Conservation (phyloP, 2,329 filamentous ascomycete species). For the Mycosphaerella sp. region DNA sequence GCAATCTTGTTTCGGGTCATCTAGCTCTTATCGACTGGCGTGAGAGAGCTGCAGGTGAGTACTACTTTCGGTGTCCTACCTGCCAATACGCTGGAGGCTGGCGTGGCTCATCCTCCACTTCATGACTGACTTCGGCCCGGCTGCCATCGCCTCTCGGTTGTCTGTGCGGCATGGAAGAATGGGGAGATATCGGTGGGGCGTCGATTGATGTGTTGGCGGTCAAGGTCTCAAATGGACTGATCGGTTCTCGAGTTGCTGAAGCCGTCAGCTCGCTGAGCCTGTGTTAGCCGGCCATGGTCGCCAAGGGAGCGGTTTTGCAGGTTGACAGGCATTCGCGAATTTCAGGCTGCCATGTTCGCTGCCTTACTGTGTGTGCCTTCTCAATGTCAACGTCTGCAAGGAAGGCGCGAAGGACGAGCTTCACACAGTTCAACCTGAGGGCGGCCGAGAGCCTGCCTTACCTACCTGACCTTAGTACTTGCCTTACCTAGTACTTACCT, state of each 20-base stretch:
- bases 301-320: no score
- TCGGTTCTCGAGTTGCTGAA: background rate
- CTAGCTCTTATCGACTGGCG: slow-evolving; percentile 27
- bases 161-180: background rate
- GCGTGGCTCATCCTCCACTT: slow-evolving; percentile 8
- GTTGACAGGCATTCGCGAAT: no score
- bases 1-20: slow-evolving; percentile 32
- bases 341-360: no score
- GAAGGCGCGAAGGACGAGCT: background rate
- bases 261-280: background rate
- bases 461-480: no score
- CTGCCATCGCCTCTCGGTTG: background rate
- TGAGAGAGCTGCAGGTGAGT: slow-evolving; percentile 19
- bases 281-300: no score
- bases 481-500: no score
- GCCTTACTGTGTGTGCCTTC: no score
- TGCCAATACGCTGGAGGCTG: background rate
- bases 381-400: no score
- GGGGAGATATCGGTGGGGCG: background rate
- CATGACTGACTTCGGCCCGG: background rate
- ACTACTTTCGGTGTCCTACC: slow-evolving; percentile 20
- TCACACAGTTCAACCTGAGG: no score
- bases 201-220: slow-evolving; percentile 1
- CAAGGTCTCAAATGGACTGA: slow-evolving; percentile 4
- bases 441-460: no score